phyloP scores from a whole-genome alignment of 2,329 filamentous ascomycete species.

The Alternaria brassicae region DNA sequence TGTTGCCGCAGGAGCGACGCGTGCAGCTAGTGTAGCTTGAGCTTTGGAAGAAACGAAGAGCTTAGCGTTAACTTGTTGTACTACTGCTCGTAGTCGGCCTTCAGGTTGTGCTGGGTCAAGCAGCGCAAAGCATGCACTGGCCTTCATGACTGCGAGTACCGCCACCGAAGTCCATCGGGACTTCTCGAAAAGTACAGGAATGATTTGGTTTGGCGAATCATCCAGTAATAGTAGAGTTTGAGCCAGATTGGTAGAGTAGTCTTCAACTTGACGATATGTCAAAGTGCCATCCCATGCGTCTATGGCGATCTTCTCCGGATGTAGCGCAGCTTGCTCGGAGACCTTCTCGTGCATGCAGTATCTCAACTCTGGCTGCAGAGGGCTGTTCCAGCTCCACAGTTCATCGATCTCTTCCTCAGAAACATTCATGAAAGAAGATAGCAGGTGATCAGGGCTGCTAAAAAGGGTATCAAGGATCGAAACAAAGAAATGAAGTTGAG shows the following conservation, averaged over 20 bases:
- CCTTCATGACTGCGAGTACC: conserved; percentile 51
- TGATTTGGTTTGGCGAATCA: conserved; percentile 39
- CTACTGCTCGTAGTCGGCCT: conserved; percentile 41
- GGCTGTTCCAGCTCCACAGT: conserved; percentile 59
- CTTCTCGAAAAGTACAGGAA: conserved; percentile 52
- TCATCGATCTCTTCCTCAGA: conserved; percentile 52
- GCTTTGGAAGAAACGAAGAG: conserved; percentile 41
- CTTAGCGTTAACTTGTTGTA: conserved; percentile 39
- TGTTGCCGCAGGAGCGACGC: conserved; percentile 38
- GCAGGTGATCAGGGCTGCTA: conserved; percentile 16
- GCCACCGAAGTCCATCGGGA: conserved; percentile 50
- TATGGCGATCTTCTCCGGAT: conserved; percentile 49
- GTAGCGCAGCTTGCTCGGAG: conserved; percentile 45
- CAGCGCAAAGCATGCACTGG: conserved; percentile 48
- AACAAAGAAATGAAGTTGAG: conserved; percentile 53
- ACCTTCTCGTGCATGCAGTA: conserved; percentile 60
- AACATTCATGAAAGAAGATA: conserved; percentile 28
- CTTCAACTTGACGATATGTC: conserved; percentile 47
- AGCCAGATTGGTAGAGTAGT: conserved; percentile 42
- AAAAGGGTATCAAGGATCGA: conserved; percentile 50
- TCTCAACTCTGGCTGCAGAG: conserved; percentile 53
- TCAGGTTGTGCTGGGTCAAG: conserved; percentile 48
- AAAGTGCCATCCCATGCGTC: conserved; percentile 49
- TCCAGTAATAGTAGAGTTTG: conserved; percentile 34
- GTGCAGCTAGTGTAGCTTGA: conserved; percentile 37